Conservation (phyloP, 345 rosid genomes). For the Camelina laxa region DNA sequence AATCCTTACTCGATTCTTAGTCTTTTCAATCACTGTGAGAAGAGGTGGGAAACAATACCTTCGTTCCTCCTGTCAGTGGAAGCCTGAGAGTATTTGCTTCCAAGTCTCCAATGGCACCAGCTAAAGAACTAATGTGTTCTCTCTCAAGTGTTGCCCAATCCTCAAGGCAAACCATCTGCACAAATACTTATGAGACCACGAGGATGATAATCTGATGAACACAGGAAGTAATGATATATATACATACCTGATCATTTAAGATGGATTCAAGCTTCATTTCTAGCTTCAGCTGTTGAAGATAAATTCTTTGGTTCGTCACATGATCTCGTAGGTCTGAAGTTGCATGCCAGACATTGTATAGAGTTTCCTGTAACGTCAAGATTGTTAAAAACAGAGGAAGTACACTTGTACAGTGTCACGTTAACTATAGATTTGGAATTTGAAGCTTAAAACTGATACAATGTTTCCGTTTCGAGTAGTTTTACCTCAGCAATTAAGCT, state of each 20-base stretch:
- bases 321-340: slow-evolving; percentile 67
- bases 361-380: slow-evolving; percentile 66
- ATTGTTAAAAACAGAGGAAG: slow-evolving; percentile 28
- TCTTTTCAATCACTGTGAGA: not conserved
- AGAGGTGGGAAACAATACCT: slow-evolving; percentile 52
- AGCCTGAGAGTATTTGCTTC: slow-evolving; percentile 86
- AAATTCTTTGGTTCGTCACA: slow-evolving; percentile 59
- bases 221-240: slow-evolving; percentile 26
- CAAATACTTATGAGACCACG: slow-evolving; percentile 33
- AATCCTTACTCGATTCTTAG: slow-evolving; percentile 2
- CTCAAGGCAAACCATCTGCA: slow-evolving; percentile 73
- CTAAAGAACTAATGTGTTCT: slow-evolving; percentile 71
- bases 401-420: not conserved
- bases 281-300: slow-evolving; percentile 67
- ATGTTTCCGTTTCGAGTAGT: not conserved
- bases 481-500: slow-evolving; percentile 77
- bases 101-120: slow-evolving; percentile 78
- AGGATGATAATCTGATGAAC: slow-evolving; percentile 13
- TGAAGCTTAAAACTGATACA: not conserved
- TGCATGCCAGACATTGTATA: slow-evolving; percentile 70
- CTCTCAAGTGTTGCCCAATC: slow-evolving; percentile 83
- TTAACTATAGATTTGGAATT: not conserved
- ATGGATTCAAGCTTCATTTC: slow-evolving; percentile 71
- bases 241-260: slow-evolving; percentile 67
- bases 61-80: slow-evolving; percentile 79